Evolutionary conservation across 352 stramenopile genomes (phyloP), one percentile per base, ranked within the genome.

Genomic region (Sclerospora graminicola): DNA sequence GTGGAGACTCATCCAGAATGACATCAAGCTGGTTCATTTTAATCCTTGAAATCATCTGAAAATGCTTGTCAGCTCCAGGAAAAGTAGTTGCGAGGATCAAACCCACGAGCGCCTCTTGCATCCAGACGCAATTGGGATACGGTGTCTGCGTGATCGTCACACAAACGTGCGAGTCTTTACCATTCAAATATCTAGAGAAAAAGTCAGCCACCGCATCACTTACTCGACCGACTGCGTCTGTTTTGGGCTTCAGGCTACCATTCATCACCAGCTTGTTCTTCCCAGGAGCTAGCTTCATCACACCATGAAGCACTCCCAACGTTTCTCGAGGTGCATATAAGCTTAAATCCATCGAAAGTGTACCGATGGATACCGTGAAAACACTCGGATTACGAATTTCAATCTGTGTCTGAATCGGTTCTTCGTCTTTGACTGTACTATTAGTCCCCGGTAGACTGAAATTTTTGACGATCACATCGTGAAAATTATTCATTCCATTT

Each of bases 21-120:
- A 89, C 75, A 55, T 87, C 77, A 11, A 89, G 51, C 28, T 83
- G 59, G 7, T 67, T 78, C 65, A 89, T 83, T 20, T 70, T 57
- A 27, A 87, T 73, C 6, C 59, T 50, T 4, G 60, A 70, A 20
- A 89, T 85, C 41, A 89, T 58, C 26, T 83, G 54, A 23, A 87
- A 89, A 0, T 55, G 68, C 4, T 55, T 45, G 8, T 31, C 24
- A 15, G 86, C 77, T 26, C 77, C 77, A 44, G 72, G 73, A 31
- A 89, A 86, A 3, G 50, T 66, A 2, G 77, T 81, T 15, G 37
- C 43, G 35, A 89, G 85, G 30, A 66, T 69, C 37, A 89, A 52
- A 6, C 71, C 71, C 5, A 83, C 18, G 6, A 89, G 39, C 16
- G 71, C 77, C 13, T 75, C 53, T 35, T 63, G 63, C 56, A 89